Conservation (phyloP, 371 early-diverging fungal species). For the Fennellomyces sp. region DNA sequence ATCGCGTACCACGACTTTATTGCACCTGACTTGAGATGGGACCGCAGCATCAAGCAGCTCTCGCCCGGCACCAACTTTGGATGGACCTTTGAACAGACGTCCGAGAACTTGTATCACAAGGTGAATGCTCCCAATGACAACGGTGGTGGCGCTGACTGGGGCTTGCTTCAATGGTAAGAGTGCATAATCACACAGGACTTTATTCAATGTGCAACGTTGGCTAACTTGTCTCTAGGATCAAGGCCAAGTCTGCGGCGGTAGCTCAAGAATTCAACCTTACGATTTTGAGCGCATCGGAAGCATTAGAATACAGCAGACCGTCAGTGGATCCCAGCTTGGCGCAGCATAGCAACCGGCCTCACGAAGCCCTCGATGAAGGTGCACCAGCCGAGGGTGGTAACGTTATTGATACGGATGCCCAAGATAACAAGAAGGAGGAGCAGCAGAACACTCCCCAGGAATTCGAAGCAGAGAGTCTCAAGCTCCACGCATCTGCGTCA, state of each 20-base stretch:
- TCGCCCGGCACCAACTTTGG: conserved; percentile 56
- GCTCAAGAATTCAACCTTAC: conserved; percentile 47
- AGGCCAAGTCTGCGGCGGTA: conserved; percentile 33
- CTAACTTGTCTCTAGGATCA: conserved; percentile 17
- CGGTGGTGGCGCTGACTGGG: conserved; percentile 43
- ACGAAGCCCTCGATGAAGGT: background rate
- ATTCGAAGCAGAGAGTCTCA: conserved; percentile 1
- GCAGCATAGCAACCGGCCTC: background rate
- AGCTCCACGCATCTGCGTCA: background rate
- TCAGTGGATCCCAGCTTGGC: background rate
- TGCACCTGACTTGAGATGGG: conserved; percentile 55
- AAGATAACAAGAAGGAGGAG: background rate
- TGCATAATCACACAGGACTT: background rate
- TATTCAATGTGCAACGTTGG: background rate
- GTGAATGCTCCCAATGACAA: conserved; percentile 34
- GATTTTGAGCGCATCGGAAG: conserved; percentile 15
- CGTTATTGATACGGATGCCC: conserved; percentile 3
- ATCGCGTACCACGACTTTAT: conserved; percentile 51
- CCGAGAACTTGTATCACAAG: conserved; percentile 39
- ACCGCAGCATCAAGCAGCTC: conserved; percentile 54
- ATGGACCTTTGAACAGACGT: conserved; percentile 48
- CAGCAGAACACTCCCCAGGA: too few species aligned
- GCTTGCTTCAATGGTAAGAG: conserved; percentile 47
- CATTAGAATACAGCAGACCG: background rate
- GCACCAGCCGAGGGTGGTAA: background rate